Conservation (phyloP, 148 eudicot species). For the Salicornia ramosissima region DNA sequence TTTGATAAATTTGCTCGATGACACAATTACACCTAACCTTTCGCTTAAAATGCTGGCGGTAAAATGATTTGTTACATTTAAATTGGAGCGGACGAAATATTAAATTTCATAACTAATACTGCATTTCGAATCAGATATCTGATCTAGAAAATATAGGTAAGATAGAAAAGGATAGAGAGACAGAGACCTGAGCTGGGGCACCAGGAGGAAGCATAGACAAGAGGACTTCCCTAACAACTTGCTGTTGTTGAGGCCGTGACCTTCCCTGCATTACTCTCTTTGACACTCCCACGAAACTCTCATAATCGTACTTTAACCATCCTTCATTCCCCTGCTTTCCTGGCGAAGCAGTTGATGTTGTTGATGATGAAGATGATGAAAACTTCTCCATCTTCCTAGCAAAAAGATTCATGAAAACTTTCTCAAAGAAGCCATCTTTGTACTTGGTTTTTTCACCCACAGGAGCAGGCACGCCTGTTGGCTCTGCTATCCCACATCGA, state of each 20-base stretch:
- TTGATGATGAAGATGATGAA: constrained; percentile 19
- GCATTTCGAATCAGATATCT: too few relatives aligned
- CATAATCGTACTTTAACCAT: constrained; percentile 62
- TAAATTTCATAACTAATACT: too few relatives aligned
- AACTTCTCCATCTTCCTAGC: constrained; percentile 83
- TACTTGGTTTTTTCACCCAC: constrained; percentile 79
- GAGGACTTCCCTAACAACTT: constrained; percentile 82
- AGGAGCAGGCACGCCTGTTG: constrained; percentile 72
- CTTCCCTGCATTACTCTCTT: constrained; percentile 77
- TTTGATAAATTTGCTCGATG: too few relatives aligned
- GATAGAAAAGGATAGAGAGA: not conserved
- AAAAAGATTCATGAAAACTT: constrained; percentile 66
- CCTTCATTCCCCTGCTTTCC: constrained; percentile 35
- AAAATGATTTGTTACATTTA: too few relatives aligned
- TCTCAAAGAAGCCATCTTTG: constrained; percentile 78
- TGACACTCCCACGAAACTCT: constrained; percentile 78
- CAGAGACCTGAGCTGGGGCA: constrained; percentile 74
- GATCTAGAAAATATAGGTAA: too few relatives aligned
- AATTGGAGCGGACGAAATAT: too few relatives aligned
- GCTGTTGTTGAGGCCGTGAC: constrained; percentile 64
- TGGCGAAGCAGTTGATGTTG: too few relatives aligned
- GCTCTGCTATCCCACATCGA: constrained; percentile 62
- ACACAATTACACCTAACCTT: too few relatives aligned
- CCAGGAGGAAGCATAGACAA: constrained; percentile 94
- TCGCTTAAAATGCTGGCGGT: too few relatives aligned